Base-by-base conservation (phyloP, 345 rosid genomes). In the Brassica nigra region DNA sequence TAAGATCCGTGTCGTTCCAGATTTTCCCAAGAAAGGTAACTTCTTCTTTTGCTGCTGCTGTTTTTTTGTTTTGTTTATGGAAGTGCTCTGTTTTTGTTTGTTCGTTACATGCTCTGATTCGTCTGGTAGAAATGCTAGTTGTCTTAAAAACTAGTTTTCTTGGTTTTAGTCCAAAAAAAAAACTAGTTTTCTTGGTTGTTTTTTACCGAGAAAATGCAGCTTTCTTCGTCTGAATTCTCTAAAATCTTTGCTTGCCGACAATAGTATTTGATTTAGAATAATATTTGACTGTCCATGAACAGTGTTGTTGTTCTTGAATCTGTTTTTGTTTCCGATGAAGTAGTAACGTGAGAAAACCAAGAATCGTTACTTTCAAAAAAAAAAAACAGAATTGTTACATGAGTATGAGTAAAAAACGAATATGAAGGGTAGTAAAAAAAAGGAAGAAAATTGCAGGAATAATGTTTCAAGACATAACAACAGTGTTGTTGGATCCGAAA, bases 381-480 rank as follows among this genome's bases (percentile, higher is more conserved):
- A 33, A 11, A 74, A 11, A 74, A 9, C 59, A 34, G 18, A 31
- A 20, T 63, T 54, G 62, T 37, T 64, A 16, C 16, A 12, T 70
- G 1, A 9, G 10, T 4, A 66, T 2, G 4, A 11, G 28, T n/a
- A 42, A 6, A 27, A 66, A 28, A 42, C 3, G 30, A 28, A 0
- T 44, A 44, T 4, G 31, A 27, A 31, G 33, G 30, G 78, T 55
- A 3, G 16, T 69, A 30, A 39, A 16, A 68, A 1, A 2, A 18
- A 39, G 34, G 33, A 29, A 1, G 3, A 23, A 52, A 28, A 3
- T 64, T 80, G 81, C 87, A 96, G 98, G 98, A 66, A 93, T 93
- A 23, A 93, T 91, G 97, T 96, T 96, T 80, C 98, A 91, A 78
- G 99, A 96, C 83, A 90, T 96, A 78, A 93, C 99, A 29, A 90